Evolutionary conservation across 1,284 basidiomycete species (phyloP).

Genomic region (Ganoderma sinense): DNA sequence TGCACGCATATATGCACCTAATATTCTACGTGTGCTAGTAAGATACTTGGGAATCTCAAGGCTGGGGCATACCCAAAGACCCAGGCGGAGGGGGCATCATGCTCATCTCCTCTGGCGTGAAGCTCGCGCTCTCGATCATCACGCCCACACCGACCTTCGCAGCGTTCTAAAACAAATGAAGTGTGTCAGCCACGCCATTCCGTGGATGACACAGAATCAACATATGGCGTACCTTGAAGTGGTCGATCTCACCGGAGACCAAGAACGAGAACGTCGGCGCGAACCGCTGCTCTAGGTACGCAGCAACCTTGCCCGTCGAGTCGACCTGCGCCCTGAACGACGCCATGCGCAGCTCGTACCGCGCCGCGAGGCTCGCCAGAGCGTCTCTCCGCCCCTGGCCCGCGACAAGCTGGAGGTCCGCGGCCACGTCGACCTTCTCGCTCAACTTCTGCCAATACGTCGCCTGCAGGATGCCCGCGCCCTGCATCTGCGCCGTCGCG

Average conservation of each 20-base stretch:
- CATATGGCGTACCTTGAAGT: slow-evolving; percentile 81
- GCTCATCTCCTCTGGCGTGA: slow-evolving; percentile 85
- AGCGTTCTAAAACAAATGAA: slow-evolving; percentile 65
- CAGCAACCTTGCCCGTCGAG: slow-evolving; percentile 93
- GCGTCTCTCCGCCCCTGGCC: slow-evolving; percentile 88
- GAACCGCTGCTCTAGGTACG: slow-evolving; percentile 94
- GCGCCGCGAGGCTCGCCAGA: slow-evolving; percentile 91
- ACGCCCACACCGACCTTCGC: slow-evolving; percentile 96
- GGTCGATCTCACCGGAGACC: slow-evolving; percentile 97
- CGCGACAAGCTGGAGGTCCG: slow-evolving; percentile 89
- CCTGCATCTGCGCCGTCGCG: slow-evolving; percentile 91
- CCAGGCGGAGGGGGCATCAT: slow-evolving; percentile 44
- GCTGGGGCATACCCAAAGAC: slow-evolving; percentile 27
- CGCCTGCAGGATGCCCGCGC: slow-evolving; percentile 87
- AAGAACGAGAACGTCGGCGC: slow-evolving; percentile 95
- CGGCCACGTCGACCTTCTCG: slow-evolving; percentile 98
- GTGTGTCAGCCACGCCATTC: slow-evolving; percentile 9
- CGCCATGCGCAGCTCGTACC: slow-evolving; percentile 95
- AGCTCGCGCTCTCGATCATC: slow-evolving; percentile 88
- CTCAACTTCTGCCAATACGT: slow-evolving; percentile 97
- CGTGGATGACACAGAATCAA: not conserved
- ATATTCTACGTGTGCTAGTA: slow-evolving; percentile 30
- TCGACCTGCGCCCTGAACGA: slow-evolving; percentile 95
- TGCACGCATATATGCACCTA: slow-evolving; percentile 26
- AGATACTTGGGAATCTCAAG: slow-evolving; percentile 27